Evolutionary conservation across 2,329 filamentous ascomycete genomes (phyloP), one percentile per base, ranked within the genome.

Genomic region (Lachnellula arida): DNA sequence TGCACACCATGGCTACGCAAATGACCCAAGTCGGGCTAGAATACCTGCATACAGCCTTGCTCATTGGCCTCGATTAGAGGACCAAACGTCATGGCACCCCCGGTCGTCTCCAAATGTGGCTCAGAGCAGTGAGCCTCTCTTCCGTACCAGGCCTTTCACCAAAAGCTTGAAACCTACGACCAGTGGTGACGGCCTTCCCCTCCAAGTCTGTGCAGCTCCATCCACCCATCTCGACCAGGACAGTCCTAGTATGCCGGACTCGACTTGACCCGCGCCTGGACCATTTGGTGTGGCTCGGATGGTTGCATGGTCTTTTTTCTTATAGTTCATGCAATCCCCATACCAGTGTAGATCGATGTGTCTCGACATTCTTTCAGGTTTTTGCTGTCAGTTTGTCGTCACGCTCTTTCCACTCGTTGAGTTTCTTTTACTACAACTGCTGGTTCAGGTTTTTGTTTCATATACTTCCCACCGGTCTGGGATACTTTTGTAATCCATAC

Each of bases 271-370:
- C 65, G 65, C 63, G 60, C 60, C 55, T 60, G 60, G 64, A 59
- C 62, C 65, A 65, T 54, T 60, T 55, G 54, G 56, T 57, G 56
- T 65, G 61, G 58, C 46, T 56, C 49, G 46, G 49, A n/a, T 34
- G 37, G 52, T 25, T 59, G 57, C 62, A 60, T 62, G 61, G 61
- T 54, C 47, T 53, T 53, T 49, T 65, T 51, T 63, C 62, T 68
- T 68, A 67, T 69, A 68, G 64, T 63, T 67, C 63, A 68, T 68
- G 63, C 64, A 58, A 55, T 63, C 64, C 55, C 65, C 60, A 58
- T 56, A 63, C 49, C 51, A 56, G 51, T 54, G 51, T 56, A 53
- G 60, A 42, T 57, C 53, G 60, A 56, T 34, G 48, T 58, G 57
- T 62, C 60, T 63, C 57, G 55, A 62, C 60, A 48, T 62, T 66